Conservation (phyloP, 2,329 filamentous ascomycete species). For the Lanzia echinophila region DNA sequence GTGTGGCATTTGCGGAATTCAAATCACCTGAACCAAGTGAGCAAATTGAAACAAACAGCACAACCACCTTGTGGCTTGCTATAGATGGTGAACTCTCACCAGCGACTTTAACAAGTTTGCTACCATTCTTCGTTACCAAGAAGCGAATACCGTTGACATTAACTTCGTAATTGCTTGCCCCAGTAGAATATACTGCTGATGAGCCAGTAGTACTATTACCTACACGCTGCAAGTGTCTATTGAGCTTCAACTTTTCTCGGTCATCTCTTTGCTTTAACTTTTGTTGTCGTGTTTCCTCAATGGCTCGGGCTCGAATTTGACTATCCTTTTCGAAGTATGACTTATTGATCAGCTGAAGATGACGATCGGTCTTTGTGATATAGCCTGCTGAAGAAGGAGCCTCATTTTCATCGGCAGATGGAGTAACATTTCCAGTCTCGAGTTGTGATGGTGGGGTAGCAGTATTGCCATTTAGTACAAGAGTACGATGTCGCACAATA, state of each 20-base stretch:
- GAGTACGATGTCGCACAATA: conserved; percentile 49
- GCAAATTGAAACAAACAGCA: conserved; percentile 13
- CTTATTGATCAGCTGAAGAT: conserved; percentile 77
- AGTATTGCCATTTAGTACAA: conserved; percentile 52
- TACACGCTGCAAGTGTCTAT: conserved; percentile 38
- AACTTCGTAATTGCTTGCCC: conserved; percentile 50
- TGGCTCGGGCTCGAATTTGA: conserved; percentile 60
- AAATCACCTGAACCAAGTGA: conserved; percentile 45
- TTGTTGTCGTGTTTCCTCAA: conserved; percentile 60
- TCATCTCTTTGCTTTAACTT: conserved; percentile 48
- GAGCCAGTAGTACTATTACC: conserved; percentile 22
- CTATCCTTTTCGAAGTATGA: conserved; percentile 69
- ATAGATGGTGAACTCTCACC: conserved; percentile 43
- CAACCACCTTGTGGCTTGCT: conserved; percentile 10
- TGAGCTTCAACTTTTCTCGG: conserved; percentile 53
- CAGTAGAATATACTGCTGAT: conserved; percentile 5
- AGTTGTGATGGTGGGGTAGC: conserved; percentile 13
- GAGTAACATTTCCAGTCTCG: conserved; percentile 7
- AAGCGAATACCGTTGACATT: conserved; percentile 68
- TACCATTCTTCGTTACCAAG: conserved; percentile 66
- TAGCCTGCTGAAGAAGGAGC: conserved; percentile 40
- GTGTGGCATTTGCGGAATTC: conserved; percentile 59
- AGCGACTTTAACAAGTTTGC: conserved; percentile 69
- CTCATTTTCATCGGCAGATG: conserved; percentile 17
- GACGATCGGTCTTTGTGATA: conserved; percentile 68